phyloP scores from a whole-genome alignment of 2,329 filamentous ascomycete genomes.

The Talaromyces sp. region DNA sequence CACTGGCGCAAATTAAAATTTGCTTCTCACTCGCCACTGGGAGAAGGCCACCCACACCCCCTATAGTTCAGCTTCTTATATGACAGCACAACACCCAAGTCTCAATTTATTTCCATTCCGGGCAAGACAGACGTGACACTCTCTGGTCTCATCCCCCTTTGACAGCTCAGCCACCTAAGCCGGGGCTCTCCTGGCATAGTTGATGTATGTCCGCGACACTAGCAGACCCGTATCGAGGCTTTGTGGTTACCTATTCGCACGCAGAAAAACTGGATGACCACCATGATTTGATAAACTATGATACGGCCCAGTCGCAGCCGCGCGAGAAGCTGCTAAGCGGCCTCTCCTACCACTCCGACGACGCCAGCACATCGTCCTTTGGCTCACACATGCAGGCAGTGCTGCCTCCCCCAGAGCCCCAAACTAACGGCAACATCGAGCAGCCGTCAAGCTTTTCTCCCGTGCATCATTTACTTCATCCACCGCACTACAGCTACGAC shows the following conservation, averaged over 20 bases:
- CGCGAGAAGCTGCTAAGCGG: slow-evolving; percentile 39
- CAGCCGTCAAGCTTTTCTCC: slow-evolving; percentile 36
- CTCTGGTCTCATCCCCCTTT: slow-evolving; percentile 2
- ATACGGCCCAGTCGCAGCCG: slow-evolving; percentile 48
- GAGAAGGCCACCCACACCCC: not conserved
- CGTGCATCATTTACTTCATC: slow-evolving; percentile 39
- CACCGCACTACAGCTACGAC: slow-evolving; percentile 42
- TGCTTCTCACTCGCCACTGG: not conserved
- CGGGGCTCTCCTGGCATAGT: slow-evolving; percentile 77
- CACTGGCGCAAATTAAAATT: slow-evolving; percentile 4
- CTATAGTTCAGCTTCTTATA: slow-evolving; percentile 16
- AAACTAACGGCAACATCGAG: slow-evolving; percentile 34
- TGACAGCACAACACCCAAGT: slow-evolving; percentile 1
- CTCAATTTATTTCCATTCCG: slow-evolving; percentile 6
- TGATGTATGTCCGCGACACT: slow-evolving; percentile 71
- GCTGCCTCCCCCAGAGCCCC: slow-evolving; percentile 35
- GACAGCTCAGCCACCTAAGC: slow-evolving; percentile 52
- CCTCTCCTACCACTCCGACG: slow-evolving; percentile 35
- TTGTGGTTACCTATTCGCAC: slow-evolving; percentile 70
- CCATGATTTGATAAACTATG: slow-evolving; percentile 67
- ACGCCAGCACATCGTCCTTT: slow-evolving; percentile 36
- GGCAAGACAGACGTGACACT: not conserved
- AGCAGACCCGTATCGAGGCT: slow-evolving; percentile 75
- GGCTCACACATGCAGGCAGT: slow-evolving; percentile 43
- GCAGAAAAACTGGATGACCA: slow-evolving; percentile 65